Conservation (phyloP, 1,284 basidiomycete species). For the Chiua sp. region DNA sequence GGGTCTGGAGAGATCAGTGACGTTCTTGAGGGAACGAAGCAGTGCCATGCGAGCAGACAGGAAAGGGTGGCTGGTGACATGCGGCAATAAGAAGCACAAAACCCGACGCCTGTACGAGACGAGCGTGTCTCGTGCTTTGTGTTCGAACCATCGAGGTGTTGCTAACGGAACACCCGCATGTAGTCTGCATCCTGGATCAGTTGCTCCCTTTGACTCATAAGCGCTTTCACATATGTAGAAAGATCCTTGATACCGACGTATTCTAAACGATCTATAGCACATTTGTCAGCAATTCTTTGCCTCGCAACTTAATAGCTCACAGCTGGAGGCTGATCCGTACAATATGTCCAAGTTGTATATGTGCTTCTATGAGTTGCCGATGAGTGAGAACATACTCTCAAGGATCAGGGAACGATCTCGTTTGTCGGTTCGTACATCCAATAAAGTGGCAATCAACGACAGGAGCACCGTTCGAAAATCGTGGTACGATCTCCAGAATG, state of each 20-base stretch:
- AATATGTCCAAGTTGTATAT: constrained; percentile 87
- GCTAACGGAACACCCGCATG: constrained; percentile 66
- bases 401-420: constrained; percentile 72
- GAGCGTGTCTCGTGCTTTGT: constrained; percentile 51
- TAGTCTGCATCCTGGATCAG: constrained; percentile 73
- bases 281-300: constrained; percentile 10
- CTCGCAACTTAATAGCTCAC: constrained; percentile 41
- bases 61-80: constrained; percentile 68
- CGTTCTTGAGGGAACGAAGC: constrained; percentile 60
- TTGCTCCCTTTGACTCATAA: constrained; percentile 64
- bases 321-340: constrained; percentile 76
- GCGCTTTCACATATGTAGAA: constrained; percentile 64
- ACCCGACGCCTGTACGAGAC: constrained; percentile 61
- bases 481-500: constrained; percentile 58
- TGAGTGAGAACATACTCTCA: constrained; percentile 62
- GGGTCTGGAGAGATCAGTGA: constrained; percentile 71
- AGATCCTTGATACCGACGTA: constrained; percentile 81
- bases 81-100: constrained; percentile 84
- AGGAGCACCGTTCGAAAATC: constrained; percentile 93
- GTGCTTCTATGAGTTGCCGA: constrained; percentile 46
- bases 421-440: constrained; percentile 57
- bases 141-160: constrained; percentile 54
- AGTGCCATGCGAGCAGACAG: constrained; percentile 59
- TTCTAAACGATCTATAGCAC: constrained; percentile 64
- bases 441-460: constrained; percentile 71